Evolutionary conservation across 2,329 filamentous ascomycete species (phyloP), one percentile per base, ranked within the genome.

Genomic region (Colletotrichum tropicicola): DNA sequence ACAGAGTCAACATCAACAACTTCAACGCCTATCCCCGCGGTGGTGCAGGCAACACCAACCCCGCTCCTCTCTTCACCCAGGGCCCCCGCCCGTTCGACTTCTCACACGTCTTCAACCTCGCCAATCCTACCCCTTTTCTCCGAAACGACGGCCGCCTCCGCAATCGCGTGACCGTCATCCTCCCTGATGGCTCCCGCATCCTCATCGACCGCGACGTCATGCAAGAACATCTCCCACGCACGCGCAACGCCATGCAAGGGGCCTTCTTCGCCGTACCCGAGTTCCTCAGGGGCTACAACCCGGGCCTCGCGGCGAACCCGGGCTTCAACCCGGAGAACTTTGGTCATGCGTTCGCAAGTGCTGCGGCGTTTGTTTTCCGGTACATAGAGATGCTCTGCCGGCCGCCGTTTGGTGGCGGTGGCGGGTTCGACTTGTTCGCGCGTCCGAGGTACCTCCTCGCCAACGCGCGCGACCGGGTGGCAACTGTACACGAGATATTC

Each of bases 211-310:
- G 63, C 35, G 47, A 53, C 30, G 15, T 62, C 12, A 59, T 68
- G 17, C 37, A 56, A 27, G 52, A 62, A 10, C 48, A 62, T 28
- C 63, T 68, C 35, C 65, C 65, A 4, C 62, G 65, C 3, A 68
- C 57, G 2, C 65, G 62, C 30, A 55, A 59, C 39, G 44, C 30
- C 41, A 9, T 49, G 10, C 51, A 17, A 3, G 51, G 47, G 21
- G 45, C 52, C 13, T 15, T 39, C 37, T 66, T 68, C 41, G 45
- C 47, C 3, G 30, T 68, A n/a, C 28, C 65, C 17, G 57, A 58
- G 27, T 63, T 66, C 35, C 43, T 68, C 27, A 30, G 51, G 13
- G 62, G 53, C 39, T 68, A 66, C 48, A 35, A 49, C 19, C 48
- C 44, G 0, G 57, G 57, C 52, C 32, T 66, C n/a, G 39, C 28